A percentile compares a stretch with the other conserved stretches of the same genome.
Conservation (phyloP, 768 basidiomycete genomes). For the Podaxis sp. region DNA sequence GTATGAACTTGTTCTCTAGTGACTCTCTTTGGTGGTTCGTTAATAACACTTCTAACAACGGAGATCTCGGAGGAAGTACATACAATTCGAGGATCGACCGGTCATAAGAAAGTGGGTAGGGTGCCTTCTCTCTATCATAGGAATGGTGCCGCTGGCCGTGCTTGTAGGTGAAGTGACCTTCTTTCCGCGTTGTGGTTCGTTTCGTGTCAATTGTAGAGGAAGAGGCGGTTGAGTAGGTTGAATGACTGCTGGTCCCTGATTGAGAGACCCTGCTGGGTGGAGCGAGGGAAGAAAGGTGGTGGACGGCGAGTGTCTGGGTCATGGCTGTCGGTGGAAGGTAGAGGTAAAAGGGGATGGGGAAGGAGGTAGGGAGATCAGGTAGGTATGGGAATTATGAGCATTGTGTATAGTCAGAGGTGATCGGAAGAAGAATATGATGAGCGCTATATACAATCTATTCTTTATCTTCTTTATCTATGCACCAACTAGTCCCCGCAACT, state of each 20-base stretch:
- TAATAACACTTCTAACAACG: background rate
- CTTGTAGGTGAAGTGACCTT: slow-evolving; percentile 58
- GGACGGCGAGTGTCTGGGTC: slow-evolving; percentile 1
- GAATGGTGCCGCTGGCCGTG: slow-evolving; percentile 66
- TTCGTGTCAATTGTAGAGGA: slow-evolving; percentile 33
- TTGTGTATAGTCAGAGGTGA: slow-evolving; percentile 5
- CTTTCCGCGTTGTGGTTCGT: slow-evolving; percentile 44
- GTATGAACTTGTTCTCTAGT: slow-evolving; percentile 49
- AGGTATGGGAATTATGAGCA: slow-evolving; percentile 11
- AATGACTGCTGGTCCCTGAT: slow-evolving; percentile 13
- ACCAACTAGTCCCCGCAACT: background rate
- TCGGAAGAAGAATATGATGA: background rate
- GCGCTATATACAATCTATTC: background rate
- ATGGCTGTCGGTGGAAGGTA: background rate
- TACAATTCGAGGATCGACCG: slow-evolving; percentile 67
- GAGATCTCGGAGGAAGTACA: slow-evolving; percentile 26
- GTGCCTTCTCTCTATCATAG: slow-evolving; percentile 73
- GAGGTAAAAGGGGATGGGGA: background rate
- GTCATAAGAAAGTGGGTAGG: slow-evolving; percentile 77
- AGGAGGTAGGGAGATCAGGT: slow-evolving; percentile 2
- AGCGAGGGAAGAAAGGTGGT: slow-evolving; percentile 13
- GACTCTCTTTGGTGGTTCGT: slow-evolving; percentile 43
- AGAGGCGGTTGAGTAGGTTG: slow-evolving; percentile 22
- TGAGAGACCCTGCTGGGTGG: slow-evolving; percentile 4
- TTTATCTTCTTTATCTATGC: background rate